Base-by-base conservation (phyloP, 2,329 filamentous ascomycete species). In the Alternaria novae-zelandiae region DNA sequence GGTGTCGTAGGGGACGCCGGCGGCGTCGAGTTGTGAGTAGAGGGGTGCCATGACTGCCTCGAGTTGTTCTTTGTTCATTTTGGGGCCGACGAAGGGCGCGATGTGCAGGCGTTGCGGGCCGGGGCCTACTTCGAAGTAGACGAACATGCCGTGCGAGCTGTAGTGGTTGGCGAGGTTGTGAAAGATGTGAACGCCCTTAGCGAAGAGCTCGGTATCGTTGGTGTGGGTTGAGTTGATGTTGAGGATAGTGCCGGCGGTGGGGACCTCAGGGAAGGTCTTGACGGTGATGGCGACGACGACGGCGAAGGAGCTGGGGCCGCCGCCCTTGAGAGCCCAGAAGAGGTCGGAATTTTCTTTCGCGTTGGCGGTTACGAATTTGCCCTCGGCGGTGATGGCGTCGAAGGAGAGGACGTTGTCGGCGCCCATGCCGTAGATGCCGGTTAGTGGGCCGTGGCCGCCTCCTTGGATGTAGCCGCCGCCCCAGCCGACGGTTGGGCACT, bases 391-490 rank as follows among this genome's bases (percentile, higher is more conserved):
- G 13, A 82, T 73, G 7, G 78, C 75, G n/a, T 79, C 75, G 55
- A 78, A 80, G 4, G 77, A 75, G 10, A 82, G 68, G 10, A 79
- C 73, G 25, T 77, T 77, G 61, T 82, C 79, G n/a, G 76, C 73
- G 30, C 74, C 78, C 71, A 81, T 75, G 1, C 80, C 81, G 28
- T 80, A 78, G 11, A 76, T 74, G 13, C 70, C 69, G 5, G 76
- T 70, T 25, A 83, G 60, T 0, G 81, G 80, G 3, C 81, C 82
- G 59, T 83, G 80, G 8, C 82, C 83, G 53, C 81, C 83, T 43
- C 81, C 80, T 59, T 81, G 79, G 23, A 80, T 76, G 61, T 82
- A 83, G 1, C 82, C 82, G n/a, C 81, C 82, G 10, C 70, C 79
- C 64, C 79, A 78, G 23, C 78, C 79, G 21, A 82, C 79, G 56